phyloP scores from a whole-genome alignment of 768 basidiomycete species.

The Macrolepiota albuminosa region DNA sequence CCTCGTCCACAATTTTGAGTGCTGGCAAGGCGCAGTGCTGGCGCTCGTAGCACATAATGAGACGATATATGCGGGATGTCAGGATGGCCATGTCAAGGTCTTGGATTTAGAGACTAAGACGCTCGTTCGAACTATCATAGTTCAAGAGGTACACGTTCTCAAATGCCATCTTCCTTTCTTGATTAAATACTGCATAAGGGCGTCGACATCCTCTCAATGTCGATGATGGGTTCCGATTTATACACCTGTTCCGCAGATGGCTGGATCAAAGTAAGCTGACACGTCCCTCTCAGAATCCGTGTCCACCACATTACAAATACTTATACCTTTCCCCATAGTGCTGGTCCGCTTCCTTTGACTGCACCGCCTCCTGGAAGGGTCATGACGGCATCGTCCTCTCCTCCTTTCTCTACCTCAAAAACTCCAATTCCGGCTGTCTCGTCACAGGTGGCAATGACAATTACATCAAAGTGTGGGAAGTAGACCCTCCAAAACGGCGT shows the following conservation, averaged over 20 bases:
- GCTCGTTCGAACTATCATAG: slow-evolving; percentile 79
- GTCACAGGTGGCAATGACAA: slow-evolving; percentile 87
- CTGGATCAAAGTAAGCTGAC: slow-evolving; percentile 53
- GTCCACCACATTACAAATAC: background rate
- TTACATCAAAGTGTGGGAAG: slow-evolving; percentile 76
- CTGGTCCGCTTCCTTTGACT: slow-evolving; percentile 83
- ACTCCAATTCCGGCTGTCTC: slow-evolving; percentile 33
- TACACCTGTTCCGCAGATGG: slow-evolving; percentile 66
- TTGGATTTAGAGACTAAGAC: slow-evolving; percentile 90
- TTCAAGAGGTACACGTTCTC: slow-evolving; percentile 58
- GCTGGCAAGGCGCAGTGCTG: slow-evolving; percentile 77
- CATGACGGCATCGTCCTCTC: slow-evolving; percentile 84
- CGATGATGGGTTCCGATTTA: slow-evolving; percentile 60
- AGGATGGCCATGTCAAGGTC: slow-evolving; percentile 89
- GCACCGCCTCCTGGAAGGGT: slow-evolving; percentile 76
- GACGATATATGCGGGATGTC: slow-evolving; percentile 88
- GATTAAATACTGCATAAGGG: slow-evolving; percentile 33
- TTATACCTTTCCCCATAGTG: slow-evolving; percentile 36
- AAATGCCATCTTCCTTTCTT: background rate
- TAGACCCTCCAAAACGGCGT: slow-evolving; percentile 27
- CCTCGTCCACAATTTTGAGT: slow-evolving; percentile 63
- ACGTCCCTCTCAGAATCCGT: background rate
- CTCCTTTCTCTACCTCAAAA: slow-evolving; percentile 49
- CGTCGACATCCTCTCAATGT: slow-evolving; percentile 78
- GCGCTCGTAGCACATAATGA: slow-evolving; percentile 70